Evolutionary conservation across 1,139 yeast species (phyloP).

Genomic region (Candida pseudoviswanathii): DNA sequence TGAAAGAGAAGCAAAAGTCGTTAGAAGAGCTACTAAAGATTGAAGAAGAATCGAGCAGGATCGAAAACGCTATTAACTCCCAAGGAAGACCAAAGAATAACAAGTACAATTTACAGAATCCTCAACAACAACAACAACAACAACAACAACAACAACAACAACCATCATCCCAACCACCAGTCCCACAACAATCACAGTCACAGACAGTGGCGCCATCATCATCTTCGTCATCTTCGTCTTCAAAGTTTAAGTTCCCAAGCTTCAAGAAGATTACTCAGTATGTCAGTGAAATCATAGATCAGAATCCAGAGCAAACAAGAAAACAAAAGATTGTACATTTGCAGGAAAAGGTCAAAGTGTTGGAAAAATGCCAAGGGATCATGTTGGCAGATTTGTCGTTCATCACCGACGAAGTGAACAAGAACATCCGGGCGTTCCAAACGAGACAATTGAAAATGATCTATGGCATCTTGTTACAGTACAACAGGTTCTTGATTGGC

Average conservation of each 20-base stretch:
- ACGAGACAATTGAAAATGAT: constrained; percentile 49
- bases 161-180: neutral
- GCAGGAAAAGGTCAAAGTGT: constrained; percentile 51
- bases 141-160: neutral
- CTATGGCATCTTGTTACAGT: constrained; percentile 47
- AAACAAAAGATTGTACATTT: constrained; percentile 56
- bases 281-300: constrained; percentile 68
- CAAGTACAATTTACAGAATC: constrained; percentile 25
- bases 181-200: neutral
- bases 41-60: constrained; percentile 42
- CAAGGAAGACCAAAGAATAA: constrained; percentile 29
- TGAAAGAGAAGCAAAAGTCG: constrained; percentile 48
- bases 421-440: constrained; percentile 54
- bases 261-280: constrained; percentile 59
- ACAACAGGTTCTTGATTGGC: constrained; percentile 58
- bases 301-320: constrained; percentile 67
- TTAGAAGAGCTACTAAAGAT: constrained; percentile 42
- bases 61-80: constrained; percentile 34
- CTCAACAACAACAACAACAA: constrained; percentile 13
- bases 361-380: constrained; percentile 59
- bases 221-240: constrained; percentile 8
- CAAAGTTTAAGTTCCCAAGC: constrained; percentile 29
- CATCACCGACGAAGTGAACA: constrained; percentile 53
- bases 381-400: constrained; percentile 57
- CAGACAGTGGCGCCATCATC: constrained; percentile 4